phyloP scores from a whole-genome alignment of 192 early-diverging fungal species.

The Kappamyces sp. region DNA sequence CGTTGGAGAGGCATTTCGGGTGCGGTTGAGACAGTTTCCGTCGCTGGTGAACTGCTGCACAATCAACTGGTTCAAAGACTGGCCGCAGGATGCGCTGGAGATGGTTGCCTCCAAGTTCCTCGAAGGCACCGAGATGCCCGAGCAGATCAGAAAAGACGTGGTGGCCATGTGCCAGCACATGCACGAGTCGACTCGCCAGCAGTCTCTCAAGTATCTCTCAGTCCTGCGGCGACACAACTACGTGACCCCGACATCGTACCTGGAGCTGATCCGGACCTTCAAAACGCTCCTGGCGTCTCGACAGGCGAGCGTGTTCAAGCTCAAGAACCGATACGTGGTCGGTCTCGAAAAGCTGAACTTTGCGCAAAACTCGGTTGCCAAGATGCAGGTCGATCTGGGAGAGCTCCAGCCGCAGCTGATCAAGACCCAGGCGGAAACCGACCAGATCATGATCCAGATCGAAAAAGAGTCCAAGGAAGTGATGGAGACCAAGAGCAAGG shows the following conservation, averaged over 20 bases:
- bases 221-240: conserved; percentile 49
- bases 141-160: conserved; percentile 38
- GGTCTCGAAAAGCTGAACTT: conserved; percentile 56
- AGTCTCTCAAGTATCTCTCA: conserved; percentile 41
- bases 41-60: conserved; percentile 59
- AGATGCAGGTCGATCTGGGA: conserved; percentile 57
- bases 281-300: conserved; percentile 41
- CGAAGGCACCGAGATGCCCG: conserved; percentile 45
- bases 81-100: conserved; percentile 55
- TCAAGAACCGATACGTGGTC: conserved; percentile 48
- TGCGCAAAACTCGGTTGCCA: conserved; percentile 49
- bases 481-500: conserved; percentile 42
- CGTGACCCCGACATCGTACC: conserved; percentile 56
- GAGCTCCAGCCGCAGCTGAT: conserved; percentile 54
- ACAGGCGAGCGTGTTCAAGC: conserved; percentile 37
- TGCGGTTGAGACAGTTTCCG: conserved; percentile 50
- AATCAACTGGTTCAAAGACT: conserved; percentile 59
- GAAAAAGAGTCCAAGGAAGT: conserved; percentile 57
- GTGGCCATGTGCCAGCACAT: conserved; percentile 57
- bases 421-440: conserved; percentile 48
- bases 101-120: conserved; percentile 54
- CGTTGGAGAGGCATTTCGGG: conserved; percentile 56
- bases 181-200: conserved; percentile 45
- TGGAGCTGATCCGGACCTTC: conserved; percentile 55
- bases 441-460: conserved; percentile 52